Evolutionary conservation across 73 alveolate species (phyloP).

Genomic region (Blepharisma stoltei): DNA sequence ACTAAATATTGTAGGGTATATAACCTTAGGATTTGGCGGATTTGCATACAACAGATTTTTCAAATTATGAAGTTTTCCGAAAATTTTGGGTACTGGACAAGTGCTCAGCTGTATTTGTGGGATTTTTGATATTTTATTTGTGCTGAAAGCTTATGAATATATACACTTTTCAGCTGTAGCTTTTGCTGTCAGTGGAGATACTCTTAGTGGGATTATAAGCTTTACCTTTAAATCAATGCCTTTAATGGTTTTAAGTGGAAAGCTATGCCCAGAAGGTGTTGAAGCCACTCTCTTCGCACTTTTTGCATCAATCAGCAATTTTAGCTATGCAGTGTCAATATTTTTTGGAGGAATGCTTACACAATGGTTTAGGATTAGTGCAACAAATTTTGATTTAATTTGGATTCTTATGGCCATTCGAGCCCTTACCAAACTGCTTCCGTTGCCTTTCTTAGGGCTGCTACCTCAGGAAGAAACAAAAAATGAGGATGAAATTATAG

Average conservation of each 20-base stretch:
- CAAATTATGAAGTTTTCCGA: background rate
- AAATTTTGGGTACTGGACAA: background rate
- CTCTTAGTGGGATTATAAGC: background rate
- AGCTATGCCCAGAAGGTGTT: conserved; percentile 19
- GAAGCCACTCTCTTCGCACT: background rate
- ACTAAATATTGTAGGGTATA: background rate
- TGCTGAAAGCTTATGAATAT: background rate
- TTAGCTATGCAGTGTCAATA: background rate
- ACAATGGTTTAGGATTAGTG: background rate
- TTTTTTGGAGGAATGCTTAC: conserved; percentile 1
- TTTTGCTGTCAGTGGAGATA: conserved; percentile 13
- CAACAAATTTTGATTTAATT: background rate
- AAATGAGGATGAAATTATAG: background rate
- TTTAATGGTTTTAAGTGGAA: background rate
- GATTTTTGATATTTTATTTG: conserved; percentile 1
- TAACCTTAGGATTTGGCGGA: background rate
- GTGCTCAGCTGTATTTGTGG: background rate
- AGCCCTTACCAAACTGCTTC: background rate
- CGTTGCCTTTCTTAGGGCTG: background rate
- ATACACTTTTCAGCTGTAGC: background rate
- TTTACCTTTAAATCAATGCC: conserved; percentile 23
- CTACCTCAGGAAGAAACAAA: background rate
- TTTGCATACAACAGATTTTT: background rate
- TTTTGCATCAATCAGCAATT: background rate
- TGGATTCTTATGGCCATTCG: background rate